Evolutionary conservation across 495 filamentous ascomycete genomes (phyloP).

Genomic region (Lasiosphaeria ovina): DNA sequence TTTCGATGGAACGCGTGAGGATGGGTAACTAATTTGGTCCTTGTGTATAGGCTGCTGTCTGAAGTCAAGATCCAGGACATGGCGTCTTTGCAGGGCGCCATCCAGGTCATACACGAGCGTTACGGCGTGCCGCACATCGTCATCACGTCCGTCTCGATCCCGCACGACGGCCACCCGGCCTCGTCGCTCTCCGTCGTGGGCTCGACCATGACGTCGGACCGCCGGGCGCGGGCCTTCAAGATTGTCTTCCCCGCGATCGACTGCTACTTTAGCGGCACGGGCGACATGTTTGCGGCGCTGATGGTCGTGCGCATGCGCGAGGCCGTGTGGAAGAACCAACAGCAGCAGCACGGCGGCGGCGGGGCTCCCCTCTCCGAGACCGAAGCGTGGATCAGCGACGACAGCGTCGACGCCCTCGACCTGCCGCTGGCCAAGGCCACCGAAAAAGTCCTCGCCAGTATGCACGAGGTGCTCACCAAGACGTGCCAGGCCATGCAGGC

Average conservation of each 20-base stretch:
- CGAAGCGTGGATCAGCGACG: conserved; percentile 66
- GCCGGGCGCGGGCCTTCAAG: conserved; percentile 71
- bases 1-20: background rate
- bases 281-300: conserved; percentile 96
- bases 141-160: conserved; percentile 74
- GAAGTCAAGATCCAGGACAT: conserved; percentile 79
- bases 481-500: conserved; percentile 64
- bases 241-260: conserved; percentile 83
- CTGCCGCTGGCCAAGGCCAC: conserved; percentile 79
- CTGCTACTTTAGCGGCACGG: conserved; percentile 91
- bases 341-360: conserved; percentile 39
- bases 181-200: conserved; percentile 71
- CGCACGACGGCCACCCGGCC: conserved; percentile 40
- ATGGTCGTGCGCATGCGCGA: conserved; percentile 87
- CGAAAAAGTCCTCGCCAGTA: conserved; percentile 87
- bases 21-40: background rate
- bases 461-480: conserved; percentile 79
- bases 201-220: conserved; percentile 64
- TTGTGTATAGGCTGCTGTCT: conserved; percentile 68
- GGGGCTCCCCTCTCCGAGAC: conserved; percentile 23
- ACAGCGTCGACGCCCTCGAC: conserved; percentile 63
- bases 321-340: conserved; percentile 48
- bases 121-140: conserved; percentile 86
- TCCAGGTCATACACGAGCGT: conserved; percentile 70
- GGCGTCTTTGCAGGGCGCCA: conserved; percentile 64